Evolutionary conservation across 75 land plant species (phyloP).

Genomic region (Picea glauca): DNA sequence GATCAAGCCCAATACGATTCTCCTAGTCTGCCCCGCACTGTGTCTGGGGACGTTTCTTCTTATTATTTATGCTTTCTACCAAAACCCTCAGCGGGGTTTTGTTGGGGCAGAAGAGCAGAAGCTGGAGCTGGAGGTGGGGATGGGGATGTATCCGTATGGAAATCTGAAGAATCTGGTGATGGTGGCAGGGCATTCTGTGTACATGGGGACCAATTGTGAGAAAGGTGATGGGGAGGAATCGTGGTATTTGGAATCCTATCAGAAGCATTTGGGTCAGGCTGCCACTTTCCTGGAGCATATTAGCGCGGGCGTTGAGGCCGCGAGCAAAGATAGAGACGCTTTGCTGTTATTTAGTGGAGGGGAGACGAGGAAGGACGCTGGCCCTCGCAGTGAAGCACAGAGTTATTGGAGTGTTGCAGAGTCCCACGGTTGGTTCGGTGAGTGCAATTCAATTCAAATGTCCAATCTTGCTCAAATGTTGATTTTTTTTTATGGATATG

Average conservation of each 20-base stretch:
- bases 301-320: conserved; percentile 56
- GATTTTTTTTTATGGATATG: too few species aligned
- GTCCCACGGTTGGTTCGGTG: conserved; percentile 84
- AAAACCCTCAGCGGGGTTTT: background rate
- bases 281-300: conserved; percentile 76
- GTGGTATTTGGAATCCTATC: conserved; percentile 90
- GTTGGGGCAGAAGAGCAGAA: background rate
- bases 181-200: conserved; percentile 99
- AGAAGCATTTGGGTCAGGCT: conserved; percentile 91
- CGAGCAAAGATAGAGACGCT: conserved; percentile 47
- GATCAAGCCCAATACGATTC: background rate
- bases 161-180: conserved; percentile 72
- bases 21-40: background rate
- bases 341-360: conserved; percentile 98
- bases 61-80: background rate
- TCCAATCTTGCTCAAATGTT: too few species aligned
- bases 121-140: background rate
- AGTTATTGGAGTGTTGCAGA: conserved; percentile 98
- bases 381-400: conserved; percentile 96
- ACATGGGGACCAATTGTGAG: conserved; percentile 47
- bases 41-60: conserved; percentile 12
- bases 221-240: conserved; percentile 76
- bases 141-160: conserved; percentile 34
- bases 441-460: conserved; percentile 8
- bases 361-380: conserved; percentile 94